These are phyloP conservation scores for Pseudovirgaria hyperparasitica DNA, from an alignment of 2,329 filamentous ascomycete genomes.

Conservation along the genomic window DNA sequence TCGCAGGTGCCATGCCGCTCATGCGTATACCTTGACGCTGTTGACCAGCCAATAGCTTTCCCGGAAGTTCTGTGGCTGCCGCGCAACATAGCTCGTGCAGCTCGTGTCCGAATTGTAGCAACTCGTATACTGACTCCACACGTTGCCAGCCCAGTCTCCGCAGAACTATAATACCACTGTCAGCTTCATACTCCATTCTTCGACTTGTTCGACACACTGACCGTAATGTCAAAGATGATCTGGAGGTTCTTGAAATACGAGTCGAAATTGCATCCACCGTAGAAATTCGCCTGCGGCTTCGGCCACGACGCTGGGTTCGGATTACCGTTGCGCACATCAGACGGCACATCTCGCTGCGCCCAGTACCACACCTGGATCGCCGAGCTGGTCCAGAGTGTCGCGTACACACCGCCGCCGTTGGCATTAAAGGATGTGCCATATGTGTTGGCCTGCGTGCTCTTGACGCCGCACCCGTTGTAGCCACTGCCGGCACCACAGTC, in stretches of 20 bases:
- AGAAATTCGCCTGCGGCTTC: constrained; percentile 24
- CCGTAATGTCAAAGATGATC: constrained; percentile 15
- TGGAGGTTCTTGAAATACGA: constrained; percentile 22
- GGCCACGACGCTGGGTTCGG: constrained; percentile 32
- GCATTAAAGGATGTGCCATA: constrained; percentile 27
- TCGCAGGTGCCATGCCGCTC: too few species aligned
- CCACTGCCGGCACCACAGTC: constrained; percentile 24
- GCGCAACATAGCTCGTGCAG: constrained; percentile 25
- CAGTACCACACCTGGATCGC: constrained; percentile 37
- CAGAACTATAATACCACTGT: constrained; percentile 40
- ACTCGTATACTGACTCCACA: constrained; percentile 24
- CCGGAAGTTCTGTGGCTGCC: constrained; percentile 22
- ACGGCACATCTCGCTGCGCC: constrained; percentile 25
- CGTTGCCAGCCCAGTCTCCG: constrained; percentile 41
- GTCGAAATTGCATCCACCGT: constrained; percentile 23
- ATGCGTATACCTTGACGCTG: constrained; percentile 26
- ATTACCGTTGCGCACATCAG: constrained; percentile 25
- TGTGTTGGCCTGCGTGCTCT: constrained; percentile 14
- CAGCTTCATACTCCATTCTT: neutral
- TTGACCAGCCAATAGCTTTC: constrained; percentile 27
- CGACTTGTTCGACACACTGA: neutral
- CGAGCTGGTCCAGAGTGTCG: constrained; percentile 26
- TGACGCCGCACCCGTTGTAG: constrained; percentile 20
- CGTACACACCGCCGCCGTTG: constrained; percentile 31
- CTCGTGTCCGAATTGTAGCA: constrained; percentile 15